Conservation (phyloP, 352 stramenopile genomes). For the Phytophthora hibernalis region DNA sequence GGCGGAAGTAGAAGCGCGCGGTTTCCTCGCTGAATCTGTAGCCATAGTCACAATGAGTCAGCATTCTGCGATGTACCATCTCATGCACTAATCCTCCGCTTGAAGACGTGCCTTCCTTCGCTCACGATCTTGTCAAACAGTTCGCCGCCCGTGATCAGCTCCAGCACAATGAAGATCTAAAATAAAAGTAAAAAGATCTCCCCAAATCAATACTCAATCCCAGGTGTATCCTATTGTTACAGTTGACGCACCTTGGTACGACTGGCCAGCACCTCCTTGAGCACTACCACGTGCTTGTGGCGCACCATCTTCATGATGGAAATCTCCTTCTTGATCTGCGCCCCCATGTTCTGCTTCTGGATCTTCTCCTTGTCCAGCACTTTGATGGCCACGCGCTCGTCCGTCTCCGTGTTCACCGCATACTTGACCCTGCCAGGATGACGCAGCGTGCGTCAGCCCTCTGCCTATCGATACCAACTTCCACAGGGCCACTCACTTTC, state of each 20-base stretch:
- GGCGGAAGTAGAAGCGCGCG: slow-evolving; percentile 98
- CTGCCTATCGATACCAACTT: not conserved
- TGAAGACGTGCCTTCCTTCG: slow-evolving; percentile 75
- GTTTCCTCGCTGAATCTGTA: slow-evolving; percentile 96
- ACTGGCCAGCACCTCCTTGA: slow-evolving; percentile 91
- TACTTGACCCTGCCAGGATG: slow-evolving; percentile 86
- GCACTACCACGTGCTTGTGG: slow-evolving; percentile 89
- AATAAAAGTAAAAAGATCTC: not conserved
- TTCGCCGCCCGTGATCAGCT: slow-evolving; percentile 92
- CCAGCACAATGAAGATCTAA: slow-evolving; percentile 96
- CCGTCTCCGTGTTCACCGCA: slow-evolving; percentile 95
- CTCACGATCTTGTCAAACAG: slow-evolving; percentile 98
- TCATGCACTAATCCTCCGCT: slow-evolving; percentile 9
- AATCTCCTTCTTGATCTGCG: slow-evolving; percentile 99
- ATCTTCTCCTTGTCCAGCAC: slow-evolving; percentile 98
- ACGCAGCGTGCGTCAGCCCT: too few species aligned
- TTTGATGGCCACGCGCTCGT: slow-evolving; percentile 97
- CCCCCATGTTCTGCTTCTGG: slow-evolving; percentile 98
- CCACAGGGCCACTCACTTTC: slow-evolving; percentile 81
- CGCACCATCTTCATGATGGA: slow-evolving; percentile 98
- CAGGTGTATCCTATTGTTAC: not conserved
- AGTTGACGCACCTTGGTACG: slow-evolving; percentile 91
- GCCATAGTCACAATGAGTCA: slow-evolving; percentile 33
- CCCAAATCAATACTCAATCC: not conserved
- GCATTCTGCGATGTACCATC: slow-evolving; percentile 17